These are phyloP conservation scores for Angophora floribunda DNA, from an alignment of 345 rosid genomes.

Conservation along the genomic window DNA sequence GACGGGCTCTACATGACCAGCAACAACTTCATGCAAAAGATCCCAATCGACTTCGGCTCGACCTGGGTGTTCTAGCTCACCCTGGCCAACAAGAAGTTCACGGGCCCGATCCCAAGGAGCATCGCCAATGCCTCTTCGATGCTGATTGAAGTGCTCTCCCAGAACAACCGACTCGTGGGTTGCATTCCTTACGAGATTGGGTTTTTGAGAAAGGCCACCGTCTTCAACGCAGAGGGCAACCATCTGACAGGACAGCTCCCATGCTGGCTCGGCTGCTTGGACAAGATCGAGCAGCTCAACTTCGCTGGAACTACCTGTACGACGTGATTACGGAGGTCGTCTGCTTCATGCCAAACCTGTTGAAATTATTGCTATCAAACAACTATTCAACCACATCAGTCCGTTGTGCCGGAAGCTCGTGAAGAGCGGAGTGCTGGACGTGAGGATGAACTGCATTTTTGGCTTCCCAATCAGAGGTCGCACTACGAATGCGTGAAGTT, in stretches of 20 bases:
- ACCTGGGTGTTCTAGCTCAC: slow-evolving; percentile 37
- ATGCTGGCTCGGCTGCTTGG: too few relatives aligned
- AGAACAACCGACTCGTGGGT: slow-evolving; percentile 27
- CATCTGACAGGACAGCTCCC: too few relatives aligned
- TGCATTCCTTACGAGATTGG: slow-evolving; percentile 54
- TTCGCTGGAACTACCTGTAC: slow-evolving; percentile 10
- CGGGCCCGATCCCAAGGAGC: slow-evolving; percentile 36
- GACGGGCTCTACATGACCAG: slow-evolving; percentile 3
- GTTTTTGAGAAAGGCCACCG: slow-evolving; percentile 1
- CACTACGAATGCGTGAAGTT: slow-evolving; percentile 5
- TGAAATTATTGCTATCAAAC: slow-evolving; percentile 13
- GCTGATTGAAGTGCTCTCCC: slow-evolving; percentile 32
- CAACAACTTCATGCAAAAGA: slow-evolving; percentile 17
- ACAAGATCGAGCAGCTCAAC: too few relatives aligned
- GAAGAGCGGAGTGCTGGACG: slow-evolving; percentile 15
- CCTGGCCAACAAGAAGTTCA: slow-evolving; percentile 38
- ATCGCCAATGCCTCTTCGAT: slow-evolving; percentile 28
- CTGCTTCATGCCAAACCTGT: slow-evolving; percentile 12
- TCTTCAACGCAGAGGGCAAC: slow-evolving; percentile 23
- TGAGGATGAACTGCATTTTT: not conserved
- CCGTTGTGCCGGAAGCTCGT: slow-evolving; percentile 19
- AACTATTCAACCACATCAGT: slow-evolving; percentile 17
- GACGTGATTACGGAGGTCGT: slow-evolving; percentile 28
- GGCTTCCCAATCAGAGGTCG: slow-evolving; percentile 23
- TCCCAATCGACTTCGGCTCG: slow-evolving; percentile 31